Evolutionary conservation across 1,139 yeast species (phyloP).

Genomic region (Suhomyces maxii): DNA sequence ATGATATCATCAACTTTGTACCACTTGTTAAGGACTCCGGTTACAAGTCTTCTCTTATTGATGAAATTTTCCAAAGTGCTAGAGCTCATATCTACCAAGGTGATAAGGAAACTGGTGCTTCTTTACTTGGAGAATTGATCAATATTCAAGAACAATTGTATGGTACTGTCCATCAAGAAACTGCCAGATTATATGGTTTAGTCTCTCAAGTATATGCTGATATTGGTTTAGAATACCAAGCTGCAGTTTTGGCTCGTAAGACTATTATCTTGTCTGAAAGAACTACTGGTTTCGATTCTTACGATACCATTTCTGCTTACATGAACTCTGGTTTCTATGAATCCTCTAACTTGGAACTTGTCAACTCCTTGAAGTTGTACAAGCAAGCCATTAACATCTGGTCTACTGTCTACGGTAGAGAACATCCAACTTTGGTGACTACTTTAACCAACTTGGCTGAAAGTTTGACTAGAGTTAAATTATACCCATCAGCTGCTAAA

Average conservation of each 20-base stretch:
- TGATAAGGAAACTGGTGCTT: constrained; percentile 51
- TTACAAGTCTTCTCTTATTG: constrained; percentile 66
- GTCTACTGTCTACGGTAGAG: constrained; percentile 51
- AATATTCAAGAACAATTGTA: constrained; percentile 79
- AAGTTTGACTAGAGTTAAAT: constrained; percentile 54
- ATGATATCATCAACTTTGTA: constrained; percentile 66
- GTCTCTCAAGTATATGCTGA: constrained; percentile 71
- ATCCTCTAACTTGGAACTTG: constrained; percentile 55
- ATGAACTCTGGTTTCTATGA: constrained; percentile 77
- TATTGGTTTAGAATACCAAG: constrained; percentile 55
- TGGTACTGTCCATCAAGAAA: constrained; percentile 78
- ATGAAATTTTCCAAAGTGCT: constrained; percentile 77
- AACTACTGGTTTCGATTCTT: constrained; percentile 75
- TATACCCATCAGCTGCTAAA: constrained; percentile 31
- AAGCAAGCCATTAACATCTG: constrained; percentile 61
- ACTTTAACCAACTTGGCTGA: constrained; percentile 67
- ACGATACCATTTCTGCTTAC: constrained; percentile 70
- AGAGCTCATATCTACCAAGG: constrained; percentile 47
- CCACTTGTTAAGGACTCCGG: constrained; percentile 76
- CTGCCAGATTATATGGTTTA: constrained; percentile 66
- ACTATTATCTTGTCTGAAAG: constrained; percentile 78
- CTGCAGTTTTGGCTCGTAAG: constrained; percentile 69
- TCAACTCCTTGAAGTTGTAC: constrained; percentile 64
- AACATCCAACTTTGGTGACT: constrained; percentile 70
- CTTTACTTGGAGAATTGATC: constrained; percentile 67